Evolutionary conservation across 2,329 filamentous ascomycete genomes (phyloP).

Genomic region (Alternaria brassicae): DNA sequence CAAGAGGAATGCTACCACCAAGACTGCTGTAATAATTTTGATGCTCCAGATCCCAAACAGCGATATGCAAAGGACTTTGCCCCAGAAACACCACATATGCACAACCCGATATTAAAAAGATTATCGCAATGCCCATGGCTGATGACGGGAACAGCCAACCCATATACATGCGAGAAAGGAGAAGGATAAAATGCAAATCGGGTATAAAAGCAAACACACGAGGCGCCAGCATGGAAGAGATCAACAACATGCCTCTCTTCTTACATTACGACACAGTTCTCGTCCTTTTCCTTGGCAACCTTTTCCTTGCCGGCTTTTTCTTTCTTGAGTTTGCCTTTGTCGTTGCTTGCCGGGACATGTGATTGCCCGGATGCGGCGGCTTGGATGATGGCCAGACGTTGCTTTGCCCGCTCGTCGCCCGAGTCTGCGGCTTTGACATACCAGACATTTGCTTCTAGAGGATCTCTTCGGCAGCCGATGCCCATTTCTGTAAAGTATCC

Average conservation of each 20-base stretch:
- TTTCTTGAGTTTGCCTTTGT: slow-evolving; percentile 42
- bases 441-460: slow-evolving; percentile 97
- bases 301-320: slow-evolving; percentile 41
- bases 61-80: slow-evolving; percentile 30
- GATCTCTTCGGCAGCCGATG: slow-evolving; percentile 90
- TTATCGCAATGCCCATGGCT: slow-evolving; percentile 14
- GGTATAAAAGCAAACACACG: slow-evolving; percentile 5
- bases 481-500: slow-evolving; percentile 99
- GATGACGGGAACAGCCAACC: not conserved
- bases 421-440: slow-evolving; percentile 95
- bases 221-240: not conserved
- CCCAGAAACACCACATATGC: slow-evolving; percentile 26
- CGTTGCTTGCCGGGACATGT: slow-evolving; percentile 19
- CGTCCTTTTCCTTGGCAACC: slow-evolving; percentile 37
- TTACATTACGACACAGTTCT: slow-evolving; percentile 51
- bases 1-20: slow-evolving; percentile 12
- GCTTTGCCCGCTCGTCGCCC: slow-evolving; percentile 87
- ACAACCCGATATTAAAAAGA: slow-evolving; percentile 25
- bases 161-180: not conserved
- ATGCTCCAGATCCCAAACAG: slow-evolving; percentile 22
- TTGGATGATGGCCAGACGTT: slow-evolving; percentile 84
- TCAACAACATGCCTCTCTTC: not conserved
- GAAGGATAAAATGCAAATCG: slow-evolving; percentile 1
- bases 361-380: slow-evolving; percentile 72
- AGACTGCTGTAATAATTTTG: slow-evolving; percentile 17